Conservation (phyloP, 192 early-diverging fungal genomes). For the Coemansia sp. region DNA sequence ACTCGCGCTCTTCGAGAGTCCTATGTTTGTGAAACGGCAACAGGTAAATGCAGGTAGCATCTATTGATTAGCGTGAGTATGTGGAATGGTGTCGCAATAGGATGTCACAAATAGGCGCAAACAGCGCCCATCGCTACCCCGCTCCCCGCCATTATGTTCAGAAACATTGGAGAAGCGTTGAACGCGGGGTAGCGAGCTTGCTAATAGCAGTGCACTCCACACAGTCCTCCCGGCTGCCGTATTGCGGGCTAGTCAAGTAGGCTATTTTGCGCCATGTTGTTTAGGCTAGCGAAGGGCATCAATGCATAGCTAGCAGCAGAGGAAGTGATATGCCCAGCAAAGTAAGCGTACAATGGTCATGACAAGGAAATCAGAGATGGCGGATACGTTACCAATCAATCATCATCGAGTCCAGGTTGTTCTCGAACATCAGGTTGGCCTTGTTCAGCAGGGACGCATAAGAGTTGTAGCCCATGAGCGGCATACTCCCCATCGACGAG, state of each 20-base stretch:
- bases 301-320: neutral
- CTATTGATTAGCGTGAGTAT: neutral
- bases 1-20: constrained; percentile 67
- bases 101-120: neutral
- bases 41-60: neutral
- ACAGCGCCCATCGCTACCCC: neutral
- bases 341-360: neutral
- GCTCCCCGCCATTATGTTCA: neutral
- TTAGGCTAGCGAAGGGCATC: neutral
- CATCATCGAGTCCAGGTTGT: constrained; percentile 71
- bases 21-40: constrained; percentile 20
- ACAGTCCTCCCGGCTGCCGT: neutral
- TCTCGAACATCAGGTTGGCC: constrained; percentile 70
- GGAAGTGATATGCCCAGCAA: neutral
- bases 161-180: neutral
- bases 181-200: neutral
- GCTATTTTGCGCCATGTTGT: neutral
- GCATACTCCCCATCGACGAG: constrained; percentile 24
- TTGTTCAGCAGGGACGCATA: constrained; percentile 73
- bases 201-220: neutral
- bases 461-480: constrained; percentile 50
- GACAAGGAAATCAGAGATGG: neutral
- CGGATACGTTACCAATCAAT: constrained; percentile 60
- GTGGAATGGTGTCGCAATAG: neutral
- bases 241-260: neutral